Percentiles rank a stretch among this genome's conserved stretches.
Evolutionary conservation across 129 eudicot species (phyloP).

Genomic region (Tanacetum coccineum): DNA sequence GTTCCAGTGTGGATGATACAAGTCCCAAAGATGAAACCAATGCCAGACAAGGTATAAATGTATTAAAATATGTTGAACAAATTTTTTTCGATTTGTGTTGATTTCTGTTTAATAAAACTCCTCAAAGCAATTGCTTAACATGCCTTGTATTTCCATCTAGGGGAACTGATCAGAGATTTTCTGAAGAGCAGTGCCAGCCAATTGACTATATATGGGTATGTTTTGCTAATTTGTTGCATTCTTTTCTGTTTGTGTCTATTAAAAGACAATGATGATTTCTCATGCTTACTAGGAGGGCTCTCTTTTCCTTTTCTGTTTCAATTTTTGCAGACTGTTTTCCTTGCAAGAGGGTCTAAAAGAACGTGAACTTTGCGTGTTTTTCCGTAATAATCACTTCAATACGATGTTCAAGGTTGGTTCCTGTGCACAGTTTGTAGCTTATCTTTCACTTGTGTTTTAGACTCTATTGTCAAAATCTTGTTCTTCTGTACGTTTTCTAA

Average conservation of each 20-base stretch:
- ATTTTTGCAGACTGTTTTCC: constrained; percentile 67
- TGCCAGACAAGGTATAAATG: constrained; percentile 47
- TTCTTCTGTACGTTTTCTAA: constrained; percentile 21
- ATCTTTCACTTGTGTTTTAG: background rate
- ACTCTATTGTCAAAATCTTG: background rate
- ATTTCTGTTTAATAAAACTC: constrained; percentile 10
- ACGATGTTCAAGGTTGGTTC: constrained; percentile 90
- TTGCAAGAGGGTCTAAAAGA: constrained; percentile 69
- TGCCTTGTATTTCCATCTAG: constrained; percentile 34
- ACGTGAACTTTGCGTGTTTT: constrained; percentile 80
- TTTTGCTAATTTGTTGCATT: constrained; percentile 13
- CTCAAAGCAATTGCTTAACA: constrained; percentile 18
- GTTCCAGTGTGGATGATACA: constrained; percentile 25
- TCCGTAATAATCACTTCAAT: constrained; percentile 94
- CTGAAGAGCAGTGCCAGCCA: constrained; percentile 83
- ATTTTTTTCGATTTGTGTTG: constrained; percentile 13
- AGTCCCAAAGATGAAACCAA: constrained; percentile 41
- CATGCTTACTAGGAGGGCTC: too few species aligned
- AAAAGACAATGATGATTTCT: constrained; percentile 18
- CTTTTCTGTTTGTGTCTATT: background rate
- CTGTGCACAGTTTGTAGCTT: constrained; percentile 7
- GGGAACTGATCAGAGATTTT: constrained; percentile 66
- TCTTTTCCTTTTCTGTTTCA: constrained; percentile 19
- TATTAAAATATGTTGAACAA: constrained; percentile 2
- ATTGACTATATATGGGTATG: constrained; percentile 83